A percentile compares a stretch with the other conserved stretches of the same genome.
These are phyloP conservation scores for Quercus tomentella DNA, from an alignment of 331 rosid genomes.

Conservation along the genomic window DNA sequence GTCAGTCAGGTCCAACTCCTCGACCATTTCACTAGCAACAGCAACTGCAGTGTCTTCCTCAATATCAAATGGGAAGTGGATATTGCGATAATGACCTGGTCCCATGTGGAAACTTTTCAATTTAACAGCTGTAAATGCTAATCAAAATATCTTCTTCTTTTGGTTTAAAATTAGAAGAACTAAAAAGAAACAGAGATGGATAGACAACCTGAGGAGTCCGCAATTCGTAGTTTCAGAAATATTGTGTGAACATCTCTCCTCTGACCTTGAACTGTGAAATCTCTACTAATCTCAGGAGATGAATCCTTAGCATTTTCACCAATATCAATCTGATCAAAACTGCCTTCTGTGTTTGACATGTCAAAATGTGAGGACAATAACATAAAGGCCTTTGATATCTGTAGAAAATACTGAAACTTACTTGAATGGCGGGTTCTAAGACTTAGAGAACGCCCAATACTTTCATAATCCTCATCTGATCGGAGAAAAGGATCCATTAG, in stretches of 20 bases:
- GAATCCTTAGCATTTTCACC: conserved; percentile 30
- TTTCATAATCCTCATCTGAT: conserved; percentile 47
- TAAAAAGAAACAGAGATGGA: background rate
- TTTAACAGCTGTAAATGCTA: background rate
- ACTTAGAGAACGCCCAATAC: conserved; percentile 34
- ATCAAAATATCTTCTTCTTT: background rate
- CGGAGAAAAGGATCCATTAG: conserved; percentile 80
- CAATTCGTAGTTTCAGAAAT: conserved; percentile 78
- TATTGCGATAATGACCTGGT: conserved; percentile 76
- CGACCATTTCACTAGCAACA: conserved; percentile 97
- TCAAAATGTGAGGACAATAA: conserved; percentile 16
- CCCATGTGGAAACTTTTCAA: conserved; percentile 8
- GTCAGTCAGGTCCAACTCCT: conserved; percentile 83
- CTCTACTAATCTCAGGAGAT: conserved; percentile 44
- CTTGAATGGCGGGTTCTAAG: conserved; percentile 35
- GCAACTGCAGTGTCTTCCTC: conserved; percentile 82
- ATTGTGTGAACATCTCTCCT: conserved; percentile 69
- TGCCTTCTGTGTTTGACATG: conserved; percentile 40
- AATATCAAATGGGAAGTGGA: conserved; percentile 89
- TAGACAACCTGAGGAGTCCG: conserved; percentile 66
- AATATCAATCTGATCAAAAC: conserved; percentile 20
- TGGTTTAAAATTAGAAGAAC: background rate
- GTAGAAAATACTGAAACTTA: conserved; percentile 17
- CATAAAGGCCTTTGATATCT: background rate
- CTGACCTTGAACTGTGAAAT: conserved; percentile 78